These are phyloP conservation scores for Phytophthora constricta DNA, from an alignment of 352 stramenopile genomes.

Conservation along the genomic window DNA sequence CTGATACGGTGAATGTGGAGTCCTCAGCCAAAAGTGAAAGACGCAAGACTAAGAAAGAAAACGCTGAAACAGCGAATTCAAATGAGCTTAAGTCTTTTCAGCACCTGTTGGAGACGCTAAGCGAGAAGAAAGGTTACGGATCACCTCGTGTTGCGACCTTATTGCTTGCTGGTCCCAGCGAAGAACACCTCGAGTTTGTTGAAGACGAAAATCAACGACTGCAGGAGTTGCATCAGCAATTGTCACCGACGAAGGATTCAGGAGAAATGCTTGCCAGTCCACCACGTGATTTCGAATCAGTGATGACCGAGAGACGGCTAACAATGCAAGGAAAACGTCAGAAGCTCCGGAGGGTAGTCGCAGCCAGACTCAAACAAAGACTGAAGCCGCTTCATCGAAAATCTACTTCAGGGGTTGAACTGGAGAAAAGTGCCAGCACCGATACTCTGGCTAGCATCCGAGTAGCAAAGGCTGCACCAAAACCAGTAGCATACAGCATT, in stretches of 20 bases:
- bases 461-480: slow-evolving; percentile 36
- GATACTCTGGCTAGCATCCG: slow-evolving; percentile 28
- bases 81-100: slow-evolving; percentile 52
- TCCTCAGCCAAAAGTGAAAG: not conserved
- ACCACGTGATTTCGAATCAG: slow-evolving; percentile 7
- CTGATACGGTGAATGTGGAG: slow-evolving; percentile 1
- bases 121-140: slow-evolving; percentile 36
- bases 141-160: slow-evolving; percentile 32
- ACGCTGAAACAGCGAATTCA: slow-evolving; percentile 6
- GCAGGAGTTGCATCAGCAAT: slow-evolving; percentile 19
- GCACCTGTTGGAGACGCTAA: slow-evolving; percentile 51
- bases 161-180: slow-evolving; percentile 34
- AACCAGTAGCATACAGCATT: slow-evolving; percentile 57
- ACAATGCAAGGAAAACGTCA: slow-evolving; percentile 32
- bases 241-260: slow-evolving; percentile 20
- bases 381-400: slow-evolving; percentile 41
- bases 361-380: slow-evolving; percentile 32
- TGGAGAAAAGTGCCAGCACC: slow-evolving; percentile 28
- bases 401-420: slow-evolving; percentile 7
- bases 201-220: slow-evolving; percentile 53
- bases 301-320: slow-evolving; percentile 22
- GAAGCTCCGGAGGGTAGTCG: slow-evolving; percentile 31
- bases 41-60: slow-evolving; percentile 13
- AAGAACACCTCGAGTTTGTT: slow-evolving; percentile 51
- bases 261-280: not conserved